Conservation (phyloP, 805 yeast species). For the Starmerella sp. region DNA sequence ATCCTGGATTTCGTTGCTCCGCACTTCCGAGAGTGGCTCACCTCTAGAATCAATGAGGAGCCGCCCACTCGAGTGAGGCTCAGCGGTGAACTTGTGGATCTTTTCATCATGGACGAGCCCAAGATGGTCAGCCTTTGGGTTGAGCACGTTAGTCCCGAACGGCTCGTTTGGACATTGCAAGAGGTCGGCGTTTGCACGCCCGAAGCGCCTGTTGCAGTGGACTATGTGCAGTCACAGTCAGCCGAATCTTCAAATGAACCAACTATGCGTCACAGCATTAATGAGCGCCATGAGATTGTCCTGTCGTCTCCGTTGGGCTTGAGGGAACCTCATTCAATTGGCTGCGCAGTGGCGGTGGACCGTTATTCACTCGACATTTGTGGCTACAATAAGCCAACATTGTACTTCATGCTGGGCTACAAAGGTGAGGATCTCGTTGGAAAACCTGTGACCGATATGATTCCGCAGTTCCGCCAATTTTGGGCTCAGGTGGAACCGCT, state of each 20-base stretch:
- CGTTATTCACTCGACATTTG: slow-evolving; percentile 33
- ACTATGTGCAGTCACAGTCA: neutral
- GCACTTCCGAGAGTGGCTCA: slow-evolving; percentile 6
- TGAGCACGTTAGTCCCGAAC: slow-evolving; percentile 31
- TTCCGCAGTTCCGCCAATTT: slow-evolving; percentile 29
- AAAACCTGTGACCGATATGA: slow-evolving; percentile 11
- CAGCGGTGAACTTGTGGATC: slow-evolving; percentile 12
- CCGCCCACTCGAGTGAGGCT: neutral
- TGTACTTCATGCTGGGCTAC: slow-evolving; percentile 19
- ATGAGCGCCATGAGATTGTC: neutral
- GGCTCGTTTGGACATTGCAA: slow-evolving; percentile 75
- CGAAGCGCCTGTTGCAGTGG: neutral
- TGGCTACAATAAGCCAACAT: slow-evolving; percentile 20
- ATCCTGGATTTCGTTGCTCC: slow-evolving; percentile 50
- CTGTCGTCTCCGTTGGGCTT: neutral
- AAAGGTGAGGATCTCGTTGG: slow-evolving; percentile 9
- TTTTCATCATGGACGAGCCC: slow-evolving; percentile 2
- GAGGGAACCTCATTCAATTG: slow-evolving; percentile 11
- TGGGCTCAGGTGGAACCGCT: slow-evolving; percentile 33
- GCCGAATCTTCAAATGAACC: neutral
- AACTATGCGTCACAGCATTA: neutral
- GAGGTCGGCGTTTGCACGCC: slow-evolving; percentile 38
- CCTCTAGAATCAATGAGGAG: neutral
- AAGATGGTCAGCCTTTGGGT: slow-evolving; percentile 83
- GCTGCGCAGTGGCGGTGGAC: slow-evolving; percentile 9